phyloP scores from a whole-genome alignment of 2,329 filamentous ascomycete genomes.

The Fusarium ramigenum region DNA sequence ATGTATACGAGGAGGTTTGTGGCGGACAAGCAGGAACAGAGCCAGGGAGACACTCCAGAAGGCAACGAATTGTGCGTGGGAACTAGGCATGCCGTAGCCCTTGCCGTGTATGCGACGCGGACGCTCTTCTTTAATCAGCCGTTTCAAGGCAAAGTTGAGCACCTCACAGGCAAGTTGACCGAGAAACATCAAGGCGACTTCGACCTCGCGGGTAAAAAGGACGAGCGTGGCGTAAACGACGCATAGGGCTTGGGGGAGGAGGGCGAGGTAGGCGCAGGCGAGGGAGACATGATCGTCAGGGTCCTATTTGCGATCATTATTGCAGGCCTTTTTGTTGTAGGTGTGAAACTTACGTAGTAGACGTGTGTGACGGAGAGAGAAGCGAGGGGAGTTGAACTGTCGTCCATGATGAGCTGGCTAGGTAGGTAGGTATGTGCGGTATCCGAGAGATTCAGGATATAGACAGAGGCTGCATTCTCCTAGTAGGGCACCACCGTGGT shows the following conservation, averaged over 20 bases:
- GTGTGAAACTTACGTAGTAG: conserved; percentile 76
- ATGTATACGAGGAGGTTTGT: conserved; percentile 63
- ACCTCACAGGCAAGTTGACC: conserved; percentile 93
- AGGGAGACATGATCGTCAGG: conserved; percentile 86
- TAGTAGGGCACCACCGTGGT: background rate
- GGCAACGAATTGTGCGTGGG: conserved; percentile 92
- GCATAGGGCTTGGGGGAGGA: conserved; percentile 90
- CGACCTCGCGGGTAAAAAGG: conserved; percentile 89
- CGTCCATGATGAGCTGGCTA: conserved; percentile 37
- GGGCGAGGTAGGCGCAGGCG: conserved; percentile 90
- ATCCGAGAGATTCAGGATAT: background rate
- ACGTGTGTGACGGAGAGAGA: conserved; percentile 96
- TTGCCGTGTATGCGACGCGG: conserved; percentile 86
- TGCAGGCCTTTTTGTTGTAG: background rate
- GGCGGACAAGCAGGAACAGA: conserved; percentile 85
- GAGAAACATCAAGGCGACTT: conserved; percentile 88
- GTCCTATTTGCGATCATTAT: conserved; percentile 67
- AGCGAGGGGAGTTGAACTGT: conserved; percentile 69
- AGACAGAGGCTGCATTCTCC: conserved; percentile 14
- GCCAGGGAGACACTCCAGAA: conserved; percentile 89
- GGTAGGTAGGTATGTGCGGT: background rate
- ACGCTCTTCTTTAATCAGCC: conserved; percentile 90
- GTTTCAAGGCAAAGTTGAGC: conserved; percentile 88
- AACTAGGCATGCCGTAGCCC: conserved; percentile 96
- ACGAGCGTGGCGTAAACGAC: conserved; percentile 90